These are phyloP conservation scores for Sequoiadendron giganteum DNA, from an alignment of 75 land plant species.

Conservation along the genomic window DNA sequence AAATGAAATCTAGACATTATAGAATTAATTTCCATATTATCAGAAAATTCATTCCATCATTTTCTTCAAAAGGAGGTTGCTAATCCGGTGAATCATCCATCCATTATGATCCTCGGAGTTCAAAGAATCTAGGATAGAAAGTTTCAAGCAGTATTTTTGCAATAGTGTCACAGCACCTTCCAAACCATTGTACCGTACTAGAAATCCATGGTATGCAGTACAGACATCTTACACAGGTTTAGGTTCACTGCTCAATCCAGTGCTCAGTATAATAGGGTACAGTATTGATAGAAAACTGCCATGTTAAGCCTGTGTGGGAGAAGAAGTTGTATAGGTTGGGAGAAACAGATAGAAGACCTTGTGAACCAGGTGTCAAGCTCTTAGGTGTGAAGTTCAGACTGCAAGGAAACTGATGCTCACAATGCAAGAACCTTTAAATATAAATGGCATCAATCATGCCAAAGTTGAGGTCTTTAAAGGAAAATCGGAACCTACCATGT, in stretches of 20 bases:
- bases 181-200: not conserved
- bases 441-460: not conserved
- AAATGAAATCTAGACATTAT: not conserved
- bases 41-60: not conserved
- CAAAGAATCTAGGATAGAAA: not conserved
- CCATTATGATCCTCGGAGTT: not conserved
- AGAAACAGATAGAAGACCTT: not conserved
- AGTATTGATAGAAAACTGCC: not conserved
- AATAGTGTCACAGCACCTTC: not conserved
- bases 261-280: not conserved
- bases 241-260: not conserved
- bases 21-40: not conserved
- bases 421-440: not conserved
- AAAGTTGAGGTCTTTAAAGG: not conserved
- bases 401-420: not conserved
- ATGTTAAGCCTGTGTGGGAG: not conserved
- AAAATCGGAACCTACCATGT: not conserved
- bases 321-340: not conserved
- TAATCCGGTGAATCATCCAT: not conserved
- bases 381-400: not conserved
- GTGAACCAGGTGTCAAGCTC: not conserved
- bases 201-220: not conserved
- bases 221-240: not conserved
- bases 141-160: not conserved
- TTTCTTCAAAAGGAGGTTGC: not conserved